phyloP scores from a whole-genome alignment of 2,329 filamentous ascomycete species.

The Trichoderma oligosporum region DNA sequence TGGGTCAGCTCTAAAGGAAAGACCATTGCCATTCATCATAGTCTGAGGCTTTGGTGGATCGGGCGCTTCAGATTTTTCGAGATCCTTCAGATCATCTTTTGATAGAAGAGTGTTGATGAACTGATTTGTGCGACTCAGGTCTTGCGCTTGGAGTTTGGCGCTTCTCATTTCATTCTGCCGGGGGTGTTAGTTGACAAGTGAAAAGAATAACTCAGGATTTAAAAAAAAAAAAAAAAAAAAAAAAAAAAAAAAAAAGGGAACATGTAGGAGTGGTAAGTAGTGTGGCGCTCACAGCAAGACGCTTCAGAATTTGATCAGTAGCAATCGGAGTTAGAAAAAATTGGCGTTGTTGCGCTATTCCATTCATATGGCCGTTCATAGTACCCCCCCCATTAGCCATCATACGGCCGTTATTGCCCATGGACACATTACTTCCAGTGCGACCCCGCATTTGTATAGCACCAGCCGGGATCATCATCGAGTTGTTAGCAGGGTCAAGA shows the following conservation, averaged over 20 bases:
- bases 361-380: constrained; percentile 52
- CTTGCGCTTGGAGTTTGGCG: constrained; percentile 81
- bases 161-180: constrained; percentile 80
- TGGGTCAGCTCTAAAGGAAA: constrained; percentile 64
- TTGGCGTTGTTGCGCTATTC: constrained; percentile 69
- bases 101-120: constrained; percentile 75
- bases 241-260: not conserved
- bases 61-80: constrained; percentile 47
- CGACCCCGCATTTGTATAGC: constrained; percentile 68
- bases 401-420: constrained; percentile 59
- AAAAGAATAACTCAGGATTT: too few species aligned
- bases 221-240: not conserved
- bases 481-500: constrained; percentile 73
- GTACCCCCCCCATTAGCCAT: constrained; percentile 42
- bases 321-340: constrained; percentile 87
- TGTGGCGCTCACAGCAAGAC: constrained; percentile 34
- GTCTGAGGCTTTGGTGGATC: constrained; percentile 47
- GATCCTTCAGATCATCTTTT: constrained; percentile 62
- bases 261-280: not conserved
- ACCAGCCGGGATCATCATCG: constrained; percentile 66
- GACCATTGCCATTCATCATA: constrained; percentile 49
- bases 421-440: constrained; percentile 62
- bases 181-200: constrained; percentile 27
- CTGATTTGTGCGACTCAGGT: constrained; percentile 75
- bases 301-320: constrained; percentile 89